A percentile compares a stretch with the other conserved stretches of the same genome.
These are phyloP conservation scores for Didymella sp. DNA, from an alignment of 2,329 filamentous ascomycete species.

Conservation along the genomic window DNA sequence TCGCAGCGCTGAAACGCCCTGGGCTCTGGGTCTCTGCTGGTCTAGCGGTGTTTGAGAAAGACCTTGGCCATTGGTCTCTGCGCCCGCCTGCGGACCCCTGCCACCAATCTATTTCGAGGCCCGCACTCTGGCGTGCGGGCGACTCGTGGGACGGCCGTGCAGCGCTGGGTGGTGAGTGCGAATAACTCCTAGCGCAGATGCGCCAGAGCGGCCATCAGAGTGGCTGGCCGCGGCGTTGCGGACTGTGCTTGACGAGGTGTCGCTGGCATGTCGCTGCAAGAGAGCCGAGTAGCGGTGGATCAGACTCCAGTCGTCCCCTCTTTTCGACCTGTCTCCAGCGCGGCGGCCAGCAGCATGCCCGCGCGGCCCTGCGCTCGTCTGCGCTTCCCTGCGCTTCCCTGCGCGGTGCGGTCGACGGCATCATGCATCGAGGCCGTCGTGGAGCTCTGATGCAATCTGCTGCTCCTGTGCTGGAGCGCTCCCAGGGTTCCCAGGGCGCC, in stretches of 20 bases:
- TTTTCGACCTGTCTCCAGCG: constrained; percentile 1
- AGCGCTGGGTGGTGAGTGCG: constrained; percentile 22
- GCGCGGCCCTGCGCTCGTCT: background rate
- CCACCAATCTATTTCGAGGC: constrained; percentile 23
- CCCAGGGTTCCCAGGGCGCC: constrained; percentile 8
- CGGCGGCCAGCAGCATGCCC: constrained; percentile 12
- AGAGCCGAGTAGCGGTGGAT: constrained; percentile 11
- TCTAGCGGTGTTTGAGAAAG: constrained; percentile 45
- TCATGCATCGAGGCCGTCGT: constrained; percentile 21
- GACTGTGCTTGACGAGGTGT: constrained; percentile 1
- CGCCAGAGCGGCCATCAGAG: background rate
- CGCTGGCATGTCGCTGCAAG: constrained; percentile 13
- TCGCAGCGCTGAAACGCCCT: constrained; percentile 48
- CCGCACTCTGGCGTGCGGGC: constrained; percentile 32
- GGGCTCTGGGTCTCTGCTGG: constrained; percentile 35
- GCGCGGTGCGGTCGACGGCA: constrained; percentile 12
- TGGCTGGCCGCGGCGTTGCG: constrained; percentile 1
- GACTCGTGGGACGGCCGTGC: constrained; percentile 24
- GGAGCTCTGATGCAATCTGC: constrained; percentile 4
- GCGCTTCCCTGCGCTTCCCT: constrained; percentile 10
- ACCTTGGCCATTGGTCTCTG: constrained; percentile 20
- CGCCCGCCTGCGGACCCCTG: constrained; percentile 18
- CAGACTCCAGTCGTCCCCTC: constrained; percentile 11
- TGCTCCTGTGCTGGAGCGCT: background rate
- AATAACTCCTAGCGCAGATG: constrained; percentile 9